Evolutionary conservation across 768 basidiomycete genomes (phyloP), one percentile per base, ranked within the genome.

Genomic region (Kwoniella botswanensis): DNA sequence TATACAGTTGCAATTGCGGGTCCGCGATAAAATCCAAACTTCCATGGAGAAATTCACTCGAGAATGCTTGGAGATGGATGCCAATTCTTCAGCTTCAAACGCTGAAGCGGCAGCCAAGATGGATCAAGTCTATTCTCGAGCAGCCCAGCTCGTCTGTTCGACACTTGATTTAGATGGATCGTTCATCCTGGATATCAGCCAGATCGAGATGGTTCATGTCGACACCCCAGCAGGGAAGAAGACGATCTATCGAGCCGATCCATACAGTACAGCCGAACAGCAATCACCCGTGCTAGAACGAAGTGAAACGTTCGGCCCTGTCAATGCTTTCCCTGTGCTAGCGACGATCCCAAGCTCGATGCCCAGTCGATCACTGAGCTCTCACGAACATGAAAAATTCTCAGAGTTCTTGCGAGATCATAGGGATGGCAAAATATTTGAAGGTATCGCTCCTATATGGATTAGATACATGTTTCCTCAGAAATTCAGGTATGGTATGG

Each of bases 41-140:
- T 96, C 95, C 89, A 96, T 98, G 94, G 94, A 98, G 81, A 89
- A 92, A 74, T 97, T 98, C 80, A 95, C 92, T 63, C 89, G 95
- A 22, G 94, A 98, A 82, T 95, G 93, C 77, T 87, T 98, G 26
- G 94, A 96, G 81, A 92, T 94, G 73, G 93, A 96, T 82, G 88
- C 87, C 46, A 88, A 89, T 65, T 71, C 85, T 74, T 82, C 86
- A 65, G 84, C 86, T 63, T 71, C 84, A 46, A 76, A 76, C 44
- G 81, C 63, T 81, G 78, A 73, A 71, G 71, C 79, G 18, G 83
- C 74, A 71, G 82, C 82, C 7, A 85, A 87, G 85, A 96, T 97
- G 93, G 92, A 94, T 78, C 89, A 88, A 71, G 90, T 98, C 11
- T 98, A 96, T 77, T 90, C 92, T 71, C 90, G 89, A n/a, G 94